Percentiles rank a stretch among this genome's conserved stretches.
phyloP scores from a whole-genome alignment of 805 yeast species.

The Kluyveromyces starmeri region DNA sequence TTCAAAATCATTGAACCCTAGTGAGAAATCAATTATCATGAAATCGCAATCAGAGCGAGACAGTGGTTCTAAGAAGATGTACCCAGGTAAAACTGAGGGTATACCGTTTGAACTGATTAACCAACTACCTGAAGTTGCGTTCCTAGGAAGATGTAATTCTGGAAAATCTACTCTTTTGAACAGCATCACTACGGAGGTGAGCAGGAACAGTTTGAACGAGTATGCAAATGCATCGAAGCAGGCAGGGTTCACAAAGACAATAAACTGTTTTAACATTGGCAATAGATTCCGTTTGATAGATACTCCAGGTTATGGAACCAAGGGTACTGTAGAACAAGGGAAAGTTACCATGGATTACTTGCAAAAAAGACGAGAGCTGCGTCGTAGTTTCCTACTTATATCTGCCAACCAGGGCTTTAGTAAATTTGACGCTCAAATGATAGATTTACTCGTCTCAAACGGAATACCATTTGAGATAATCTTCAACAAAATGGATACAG shows the following conservation, averaged over 20 bases:
- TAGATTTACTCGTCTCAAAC: constrained; percentile 38
- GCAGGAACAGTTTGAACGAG: constrained; percentile 22
- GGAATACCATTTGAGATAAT: constrained; percentile 70
- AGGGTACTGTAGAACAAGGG: constrained; percentile 63
- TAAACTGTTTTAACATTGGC: constrained; percentile 65
- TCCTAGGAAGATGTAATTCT: constrained; percentile 76
- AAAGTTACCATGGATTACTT: constrained; percentile 56
- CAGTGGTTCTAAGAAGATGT: constrained; percentile 22
- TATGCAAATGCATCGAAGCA: constrained; percentile 47
- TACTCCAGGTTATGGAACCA: constrained; percentile 84
- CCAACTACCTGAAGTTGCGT: constrained; percentile 61
- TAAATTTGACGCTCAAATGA: constrained; percentile 44
- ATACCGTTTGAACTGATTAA: constrained; percentile 24
- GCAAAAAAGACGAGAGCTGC: constrained; percentile 41
- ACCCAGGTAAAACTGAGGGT: constrained; percentile 18
- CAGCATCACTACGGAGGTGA: constrained; percentile 39
- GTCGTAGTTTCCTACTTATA: constrained; percentile 51
- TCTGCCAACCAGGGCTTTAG: constrained; percentile 54
- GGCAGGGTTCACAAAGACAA: constrained; percentile 50
- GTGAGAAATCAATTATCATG: constrained; percentile 6
- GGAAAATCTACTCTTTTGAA: constrained; percentile 79
- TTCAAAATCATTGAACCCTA: not conserved
- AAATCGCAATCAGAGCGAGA: constrained; percentile 8
- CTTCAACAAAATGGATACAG: constrained; percentile 66
- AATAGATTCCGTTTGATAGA: constrained; percentile 62